Percentiles rank a stretch among this genome's conserved stretches.
phyloP scores from a whole-genome alignment of 805 yeast genomes.

The Cyberlindnera meyerae region DNA sequence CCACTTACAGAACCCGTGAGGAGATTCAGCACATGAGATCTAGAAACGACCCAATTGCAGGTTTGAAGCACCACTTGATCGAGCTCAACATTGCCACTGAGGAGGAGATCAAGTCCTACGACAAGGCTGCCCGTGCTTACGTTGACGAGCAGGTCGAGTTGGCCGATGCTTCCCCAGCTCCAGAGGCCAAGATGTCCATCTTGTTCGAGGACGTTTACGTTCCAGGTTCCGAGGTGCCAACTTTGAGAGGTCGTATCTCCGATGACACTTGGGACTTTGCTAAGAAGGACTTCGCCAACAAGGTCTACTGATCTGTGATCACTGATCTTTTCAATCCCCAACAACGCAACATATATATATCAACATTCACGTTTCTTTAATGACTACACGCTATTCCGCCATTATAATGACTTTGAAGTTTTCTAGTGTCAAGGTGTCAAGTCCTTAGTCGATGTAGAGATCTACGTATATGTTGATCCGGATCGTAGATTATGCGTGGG shows the following conservation, averaged over 20 bases:
- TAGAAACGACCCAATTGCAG: constrained; percentile 95
- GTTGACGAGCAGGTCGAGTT: constrained; percentile 92
- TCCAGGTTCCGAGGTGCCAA: constrained; percentile 88
- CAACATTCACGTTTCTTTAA: background rate
- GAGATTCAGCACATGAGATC: constrained; percentile 99
- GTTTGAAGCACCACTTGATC: constrained; percentile 80
- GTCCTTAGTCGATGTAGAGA: too few relatives aligned
- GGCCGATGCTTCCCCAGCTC: constrained; percentile 92
- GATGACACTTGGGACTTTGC: constrained; percentile 88
- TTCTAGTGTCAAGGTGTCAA: too few relatives aligned
- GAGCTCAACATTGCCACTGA: constrained; percentile 86
- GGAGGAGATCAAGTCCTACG: constrained; percentile 90
- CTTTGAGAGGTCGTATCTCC: constrained; percentile 93
- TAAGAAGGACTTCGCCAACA: constrained; percentile 39
- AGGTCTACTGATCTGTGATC: constrained; percentile 21
- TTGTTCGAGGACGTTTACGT: constrained; percentile 95
- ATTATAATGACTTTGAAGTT: too few relatives aligned
- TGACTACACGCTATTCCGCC: too few relatives aligned
- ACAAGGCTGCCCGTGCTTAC: constrained; percentile 92
- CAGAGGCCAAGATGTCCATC: constrained; percentile 92
- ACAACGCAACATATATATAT: background rate
- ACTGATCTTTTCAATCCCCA: background rate
- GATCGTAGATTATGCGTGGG: too few relatives aligned
- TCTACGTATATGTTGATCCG: too few relatives aligned
- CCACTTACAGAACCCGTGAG: constrained; percentile 99